Evolutionary conservation across 495 filamentous ascomycete species (phyloP).

Genomic region (Staphylotrichum longicolle): DNA sequence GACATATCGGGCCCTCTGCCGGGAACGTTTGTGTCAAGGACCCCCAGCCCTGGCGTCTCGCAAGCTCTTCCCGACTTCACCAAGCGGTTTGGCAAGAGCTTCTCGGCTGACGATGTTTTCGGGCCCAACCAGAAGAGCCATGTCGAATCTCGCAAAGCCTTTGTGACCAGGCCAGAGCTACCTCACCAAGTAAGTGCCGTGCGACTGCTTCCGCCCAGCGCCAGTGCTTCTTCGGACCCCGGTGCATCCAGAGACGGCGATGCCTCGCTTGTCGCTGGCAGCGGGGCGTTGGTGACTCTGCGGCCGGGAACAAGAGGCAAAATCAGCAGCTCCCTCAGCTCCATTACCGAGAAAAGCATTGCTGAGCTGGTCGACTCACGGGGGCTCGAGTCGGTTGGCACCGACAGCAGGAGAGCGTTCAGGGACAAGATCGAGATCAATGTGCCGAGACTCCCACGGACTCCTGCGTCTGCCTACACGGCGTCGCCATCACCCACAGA

Average conservation of each 20-base stretch:
- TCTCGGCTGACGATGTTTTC: conserved; percentile 19
- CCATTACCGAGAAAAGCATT: conserved; percentile 29
- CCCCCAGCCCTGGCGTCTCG: neutral
- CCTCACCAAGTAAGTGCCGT: conserved; percentile 8
- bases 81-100: conserved; percentile 25
- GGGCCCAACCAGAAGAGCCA: conserved; percentile 16
- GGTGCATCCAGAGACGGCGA: neutral
- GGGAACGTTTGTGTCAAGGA: conserved; percentile 36
- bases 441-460: conserved; percentile 39
- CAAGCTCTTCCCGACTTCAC: conserved; percentile 23
- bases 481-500: conserved; percentile 5
- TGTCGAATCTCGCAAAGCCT: conserved; percentile 17
- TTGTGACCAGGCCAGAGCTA: conserved; percentile 11
- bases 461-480: conserved; percentile 35
- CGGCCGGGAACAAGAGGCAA: neutral
- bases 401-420: conserved; percentile 23
- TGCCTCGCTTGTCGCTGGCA: neutral
- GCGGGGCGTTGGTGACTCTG: neutral
- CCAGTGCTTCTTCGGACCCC: neutral
- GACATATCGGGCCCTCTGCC: conserved; percentile 46
- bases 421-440: conserved; percentile 33
- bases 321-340: conserved; percentile 22
- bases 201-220: conserved; percentile 13
- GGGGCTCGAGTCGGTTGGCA: conserved; percentile 18
- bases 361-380: conserved; percentile 16